Evolutionary conservation across 2,329 filamentous ascomycete genomes (phyloP).

Genomic region (Diaporthe citriasiana): DNA sequence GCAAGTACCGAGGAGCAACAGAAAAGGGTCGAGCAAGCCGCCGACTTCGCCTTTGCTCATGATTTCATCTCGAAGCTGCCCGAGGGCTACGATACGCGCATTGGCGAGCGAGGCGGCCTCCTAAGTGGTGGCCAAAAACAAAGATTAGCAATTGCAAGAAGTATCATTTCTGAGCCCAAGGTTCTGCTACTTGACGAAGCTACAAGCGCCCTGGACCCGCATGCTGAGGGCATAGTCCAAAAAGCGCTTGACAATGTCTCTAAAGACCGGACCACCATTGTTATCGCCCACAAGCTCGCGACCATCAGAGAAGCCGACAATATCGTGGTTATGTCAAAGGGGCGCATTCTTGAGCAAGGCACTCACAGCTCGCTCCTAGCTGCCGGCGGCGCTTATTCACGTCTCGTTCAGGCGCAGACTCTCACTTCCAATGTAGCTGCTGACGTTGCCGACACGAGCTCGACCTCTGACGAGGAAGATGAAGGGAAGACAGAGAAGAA

Average conservation of each 20-base stretch:
- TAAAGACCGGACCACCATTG: conserved; percentile 71
- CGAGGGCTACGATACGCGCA: conserved; percentile 74
- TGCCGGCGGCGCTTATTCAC: conserved; percentile 63
- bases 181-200: conserved; percentile 63
- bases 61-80: conserved; percentile 78
- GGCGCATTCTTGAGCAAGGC: conserved; percentile 71
- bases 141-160: conserved; percentile 65
- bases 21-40: conserved; percentile 73
- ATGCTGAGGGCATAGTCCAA: conserved; percentile 68
- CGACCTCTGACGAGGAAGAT: conserved; percentile 37
- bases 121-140: conserved; percentile 80
- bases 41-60: conserved; percentile 76
- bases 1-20: conserved; percentile 58
- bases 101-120: conserved; percentile 71
- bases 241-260: conserved; percentile 55
- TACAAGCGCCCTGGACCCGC: conserved; percentile 70
- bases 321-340: conserved; percentile 73
- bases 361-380: conserved; percentile 68
- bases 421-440: conserved; percentile 38
- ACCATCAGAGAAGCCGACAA: conserved; percentile 72
- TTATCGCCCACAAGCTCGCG: conserved; percentile 72
- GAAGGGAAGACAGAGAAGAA: conserved; percentile 5
- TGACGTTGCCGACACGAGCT: not conserved
- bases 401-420: conserved; percentile 57
- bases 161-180: conserved; percentile 22